These are phyloP conservation scores for Isatis lusitanica DNA, from an alignment of 441 rosid genomes.

Conservation along the genomic window DNA sequence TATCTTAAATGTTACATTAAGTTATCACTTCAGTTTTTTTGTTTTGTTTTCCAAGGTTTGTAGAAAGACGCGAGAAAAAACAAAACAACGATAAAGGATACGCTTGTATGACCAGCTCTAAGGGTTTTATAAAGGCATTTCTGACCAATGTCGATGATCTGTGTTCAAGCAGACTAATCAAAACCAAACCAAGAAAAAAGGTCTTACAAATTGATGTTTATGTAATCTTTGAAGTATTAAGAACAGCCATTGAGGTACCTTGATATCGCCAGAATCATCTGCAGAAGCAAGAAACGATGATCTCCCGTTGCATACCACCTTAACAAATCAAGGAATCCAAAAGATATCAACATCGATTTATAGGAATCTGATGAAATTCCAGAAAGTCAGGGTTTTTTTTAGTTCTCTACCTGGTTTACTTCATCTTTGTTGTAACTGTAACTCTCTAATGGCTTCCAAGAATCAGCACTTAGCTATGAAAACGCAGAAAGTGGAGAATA, in stretches of 20 bases:
- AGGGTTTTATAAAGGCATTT: conserved; percentile 73
- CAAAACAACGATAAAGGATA: conserved; percentile 52
- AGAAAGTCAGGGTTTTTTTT: background rate
- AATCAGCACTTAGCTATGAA: conserved; percentile 39
- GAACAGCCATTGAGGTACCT: conserved; percentile 44
- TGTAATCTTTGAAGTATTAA: background rate
- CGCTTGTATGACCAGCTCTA: conserved; percentile 85
- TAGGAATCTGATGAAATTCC: background rate
- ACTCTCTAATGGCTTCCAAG: conserved; percentile 62
- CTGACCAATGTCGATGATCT: conserved; percentile 78
- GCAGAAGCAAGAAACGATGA: conserved; percentile 77
- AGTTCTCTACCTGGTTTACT: conserved; percentile 66
- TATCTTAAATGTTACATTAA: conserved; percentile 59
- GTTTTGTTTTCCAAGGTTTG: background rate
- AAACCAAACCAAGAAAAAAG: background rate
- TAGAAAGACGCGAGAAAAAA: background rate
- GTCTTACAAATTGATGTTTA: background rate
- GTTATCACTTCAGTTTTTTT: conserved; percentile 15
- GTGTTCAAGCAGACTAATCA: conserved; percentile 28
- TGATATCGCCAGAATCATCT: conserved; percentile 83
- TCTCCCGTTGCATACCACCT: conserved; percentile 73
- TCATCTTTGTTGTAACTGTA: conserved; percentile 81
- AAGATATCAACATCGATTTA: background rate
- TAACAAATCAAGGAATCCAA: conserved; percentile 11
- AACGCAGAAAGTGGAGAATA: background rate